phyloP scores from a whole-genome alignment of 805 yeast species.

The Candida odintsovae region DNA sequence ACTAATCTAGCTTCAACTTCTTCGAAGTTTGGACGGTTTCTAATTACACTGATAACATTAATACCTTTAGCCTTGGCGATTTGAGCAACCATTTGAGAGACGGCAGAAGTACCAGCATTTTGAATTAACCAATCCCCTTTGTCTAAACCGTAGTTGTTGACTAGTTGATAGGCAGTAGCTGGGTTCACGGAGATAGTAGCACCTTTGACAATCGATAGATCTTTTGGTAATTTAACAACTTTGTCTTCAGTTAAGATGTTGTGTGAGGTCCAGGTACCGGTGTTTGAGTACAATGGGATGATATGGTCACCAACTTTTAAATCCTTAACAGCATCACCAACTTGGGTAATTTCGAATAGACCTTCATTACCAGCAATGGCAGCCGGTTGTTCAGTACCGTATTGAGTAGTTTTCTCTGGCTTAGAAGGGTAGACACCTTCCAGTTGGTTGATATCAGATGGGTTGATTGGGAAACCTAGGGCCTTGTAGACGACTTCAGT shows the following conservation, averaged over 20 bases:
- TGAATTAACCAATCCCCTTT: slow-evolving; percentile 84
- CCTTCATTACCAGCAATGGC: slow-evolving; percentile 97
- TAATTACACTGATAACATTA: slow-evolving; percentile 80
- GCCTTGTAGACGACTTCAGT: slow-evolving; percentile 57
- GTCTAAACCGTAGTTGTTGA: slow-evolving; percentile 48
- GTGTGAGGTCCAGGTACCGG: slow-evolving; percentile 93
- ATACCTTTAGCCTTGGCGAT: slow-evolving; percentile 72
- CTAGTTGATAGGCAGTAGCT: slow-evolving; percentile 84
- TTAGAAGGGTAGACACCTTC: slow-evolving; percentile 82
- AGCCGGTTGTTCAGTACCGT: slow-evolving; percentile 55
- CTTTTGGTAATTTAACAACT: slow-evolving; percentile 48
- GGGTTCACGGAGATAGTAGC: slow-evolving; percentile 94
- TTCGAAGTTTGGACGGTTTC: slow-evolving; percentile 80
- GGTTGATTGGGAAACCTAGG: slow-evolving; percentile 82
- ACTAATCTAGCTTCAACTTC: slow-evolving; percentile 48
- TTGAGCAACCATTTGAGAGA: slow-evolving; percentile 88
- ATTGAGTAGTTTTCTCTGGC: slow-evolving; percentile 49
- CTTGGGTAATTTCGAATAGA: slow-evolving; percentile 72
- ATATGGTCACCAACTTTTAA: slow-evolving; percentile 80
- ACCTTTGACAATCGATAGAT: slow-evolving; percentile 53
- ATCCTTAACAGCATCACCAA: slow-evolving; percentile 46
- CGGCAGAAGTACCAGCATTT: slow-evolving; percentile 95
- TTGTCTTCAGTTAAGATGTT: slow-evolving; percentile 48
- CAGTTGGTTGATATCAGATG: slow-evolving; percentile 80
- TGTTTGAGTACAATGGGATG: slow-evolving; percentile 67